These are phyloP conservation scores for Astrephomene gubernaculifera DNA, from an alignment of 139 green algal species.

Conservation along the genomic window DNA sequence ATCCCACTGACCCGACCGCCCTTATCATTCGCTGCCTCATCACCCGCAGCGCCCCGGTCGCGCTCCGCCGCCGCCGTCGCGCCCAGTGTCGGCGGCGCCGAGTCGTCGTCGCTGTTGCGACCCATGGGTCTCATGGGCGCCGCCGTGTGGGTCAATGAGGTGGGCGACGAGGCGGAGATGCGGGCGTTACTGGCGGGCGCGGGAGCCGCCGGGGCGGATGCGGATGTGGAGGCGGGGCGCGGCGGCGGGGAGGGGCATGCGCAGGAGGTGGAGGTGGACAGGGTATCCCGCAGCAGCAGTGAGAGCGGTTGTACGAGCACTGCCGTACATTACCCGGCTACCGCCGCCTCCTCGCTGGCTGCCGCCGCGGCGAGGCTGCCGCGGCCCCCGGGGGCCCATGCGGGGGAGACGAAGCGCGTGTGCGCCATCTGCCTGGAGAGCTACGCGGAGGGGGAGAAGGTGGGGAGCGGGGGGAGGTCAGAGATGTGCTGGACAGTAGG, in stretches of 20 bases:
- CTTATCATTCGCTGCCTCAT: no score
- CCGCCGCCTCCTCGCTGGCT: not conserved
- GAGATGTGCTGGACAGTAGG: no score
- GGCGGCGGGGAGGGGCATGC: not conserved
- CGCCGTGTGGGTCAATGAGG: not conserved
- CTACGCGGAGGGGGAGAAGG: constrained; percentile 42
- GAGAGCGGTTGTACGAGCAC: constrained; percentile 11
- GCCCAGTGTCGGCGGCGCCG: no score
- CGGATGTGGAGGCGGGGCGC: constrained; percentile 19
- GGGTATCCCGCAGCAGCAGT: constrained; percentile 22
- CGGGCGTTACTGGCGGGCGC: not conserved
- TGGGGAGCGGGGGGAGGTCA: not conserved
- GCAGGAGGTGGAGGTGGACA: constrained; percentile 13
- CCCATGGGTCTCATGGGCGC: not conserved
- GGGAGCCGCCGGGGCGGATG: not conserved
- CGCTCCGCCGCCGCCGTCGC: no score
- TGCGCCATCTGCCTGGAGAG: constrained; percentile 56
- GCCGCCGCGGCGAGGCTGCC: not conserved
- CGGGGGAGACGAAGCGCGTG: constrained; percentile 58
- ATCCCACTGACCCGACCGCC: no score
- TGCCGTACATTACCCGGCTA: no score
- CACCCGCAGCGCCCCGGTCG: no score
- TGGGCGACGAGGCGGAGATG: not conserved
- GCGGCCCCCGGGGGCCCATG: constrained; percentile 23
- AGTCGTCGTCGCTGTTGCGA: not conserved